phyloP scores from a whole-genome alignment of 2,329 filamentous ascomycete species.

The Orbilia ellipsospora region DNA sequence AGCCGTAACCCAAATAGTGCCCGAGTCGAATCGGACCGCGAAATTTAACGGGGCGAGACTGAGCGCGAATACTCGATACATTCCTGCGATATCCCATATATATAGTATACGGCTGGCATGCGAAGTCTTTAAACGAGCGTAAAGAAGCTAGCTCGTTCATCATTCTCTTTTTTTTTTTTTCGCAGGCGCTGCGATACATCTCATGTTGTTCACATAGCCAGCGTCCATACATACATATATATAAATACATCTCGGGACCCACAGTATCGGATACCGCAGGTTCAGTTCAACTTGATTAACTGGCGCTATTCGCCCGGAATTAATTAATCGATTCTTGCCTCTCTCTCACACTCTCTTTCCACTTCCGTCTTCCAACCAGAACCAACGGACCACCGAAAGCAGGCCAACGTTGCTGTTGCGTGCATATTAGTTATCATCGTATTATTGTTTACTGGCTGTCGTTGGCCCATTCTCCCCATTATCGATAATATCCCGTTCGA shows the following conservation, averaged over 20 bases:
- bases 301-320: slow-evolving; percentile 32
- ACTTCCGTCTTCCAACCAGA: neutral
- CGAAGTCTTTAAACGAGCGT: neutral
- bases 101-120: too few species aligned
- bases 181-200: neutral
- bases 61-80: neutral
- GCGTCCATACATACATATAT: neutral
- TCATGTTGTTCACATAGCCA: neutral
- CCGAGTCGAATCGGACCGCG: slow-evolving; percentile 4
- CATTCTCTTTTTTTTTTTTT: too few species aligned
- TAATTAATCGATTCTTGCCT: slow-evolving; percentile 21
- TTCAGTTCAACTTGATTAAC: slow-evolving; percentile 1
- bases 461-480: too few species aligned
- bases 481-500: neutral
- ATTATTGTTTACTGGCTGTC: too few species aligned
- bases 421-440: too few species aligned
- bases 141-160: neutral
- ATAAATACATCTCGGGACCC: slow-evolving; percentile 8
- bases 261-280: slow-evolving; percentile 35
- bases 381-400: too few species aligned
- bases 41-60: slow-evolving; percentile 8
- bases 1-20: too few species aligned
- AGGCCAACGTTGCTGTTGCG: too few species aligned
- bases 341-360: slow-evolving; percentile 13
- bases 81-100: too few species aligned